A percentile compares a stretch with the other conserved stretches of the same genome.
Evolutionary conservation across 2,329 filamentous ascomycete species (phyloP).

Genomic region (Tolypocladium inflatum): DNA sequence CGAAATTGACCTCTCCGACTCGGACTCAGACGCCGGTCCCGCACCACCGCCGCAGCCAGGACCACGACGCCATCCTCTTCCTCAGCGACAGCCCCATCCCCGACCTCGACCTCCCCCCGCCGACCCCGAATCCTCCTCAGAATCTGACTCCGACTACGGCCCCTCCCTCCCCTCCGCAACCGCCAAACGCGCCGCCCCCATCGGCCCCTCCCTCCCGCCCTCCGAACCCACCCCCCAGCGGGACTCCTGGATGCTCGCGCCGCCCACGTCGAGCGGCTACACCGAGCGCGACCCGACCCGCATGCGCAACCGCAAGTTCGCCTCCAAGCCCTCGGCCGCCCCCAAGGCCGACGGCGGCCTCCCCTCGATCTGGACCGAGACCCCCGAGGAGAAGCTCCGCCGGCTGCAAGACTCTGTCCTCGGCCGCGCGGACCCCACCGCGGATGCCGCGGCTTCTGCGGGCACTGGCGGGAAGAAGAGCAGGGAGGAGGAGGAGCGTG

Average conservation of each 20-base stretch:
- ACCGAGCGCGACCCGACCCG: constrained; percentile 73
- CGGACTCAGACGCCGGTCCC: constrained; percentile 26
- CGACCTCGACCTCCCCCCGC: constrained; percentile 16
- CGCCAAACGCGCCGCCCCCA: constrained; percentile 35
- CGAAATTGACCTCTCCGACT: constrained; percentile 30
- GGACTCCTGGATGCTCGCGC: constrained; percentile 78
- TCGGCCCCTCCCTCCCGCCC: constrained; percentile 23
- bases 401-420: constrained; percentile 74
- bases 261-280: constrained; percentile 46
- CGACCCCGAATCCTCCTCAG: constrained; percentile 29
- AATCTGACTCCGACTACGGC: constrained; percentile 39
- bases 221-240: constrained; percentile 47
- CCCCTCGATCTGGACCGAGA: constrained; percentile 80
- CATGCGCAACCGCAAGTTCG: constrained; percentile 72
- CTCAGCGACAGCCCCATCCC: constrained; percentile 21
- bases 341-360: constrained; percentile 26
- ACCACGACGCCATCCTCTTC: background rate
- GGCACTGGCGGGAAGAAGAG: constrained; percentile 30
- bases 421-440: constrained; percentile 45
- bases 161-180: constrained; percentile 45
- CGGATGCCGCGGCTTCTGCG: constrained; percentile 30
- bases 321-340: constrained; percentile 41
- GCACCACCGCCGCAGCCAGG: constrained; percentile 13
- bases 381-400: constrained; percentile 76
- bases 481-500: constrained; percentile 46